A percentile compares a stretch with the other conserved stretches of the same genome.
phyloP scores from a whole-genome alignment of 2,329 filamentous ascomycete species.

The Chalaropsis thielavioides region DNA sequence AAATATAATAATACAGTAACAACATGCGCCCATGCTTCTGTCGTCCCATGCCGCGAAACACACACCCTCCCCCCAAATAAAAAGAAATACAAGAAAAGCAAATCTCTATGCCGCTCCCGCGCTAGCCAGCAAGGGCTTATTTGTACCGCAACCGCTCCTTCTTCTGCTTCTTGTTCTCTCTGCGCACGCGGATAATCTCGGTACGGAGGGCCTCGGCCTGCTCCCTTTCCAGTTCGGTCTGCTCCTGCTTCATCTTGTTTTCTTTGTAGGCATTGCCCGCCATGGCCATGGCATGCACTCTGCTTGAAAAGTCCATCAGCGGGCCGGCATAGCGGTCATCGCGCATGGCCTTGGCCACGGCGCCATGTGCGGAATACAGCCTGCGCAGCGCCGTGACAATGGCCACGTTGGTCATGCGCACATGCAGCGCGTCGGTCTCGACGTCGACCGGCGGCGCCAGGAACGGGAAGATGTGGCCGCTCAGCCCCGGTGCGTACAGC shows the following conservation, averaged over 20 bases:
- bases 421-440: neutral
- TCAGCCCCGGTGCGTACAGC: slow-evolving; percentile 7
- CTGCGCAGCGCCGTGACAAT: slow-evolving; percentile 8
- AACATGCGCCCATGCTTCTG: neutral
- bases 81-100: neutral
- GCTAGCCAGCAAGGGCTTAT: neutral
- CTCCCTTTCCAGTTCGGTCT: neutral
- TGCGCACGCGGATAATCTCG: neutral
- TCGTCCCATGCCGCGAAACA: no score
- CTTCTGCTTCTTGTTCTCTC: slow-evolving; percentile 5
- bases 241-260: neutral
- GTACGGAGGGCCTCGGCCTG: neutral
- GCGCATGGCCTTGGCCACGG: neutral
- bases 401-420: slow-evolving; percentile 7
- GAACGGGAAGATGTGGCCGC: slow-evolving; percentile 9
- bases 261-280: neutral
- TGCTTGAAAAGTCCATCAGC: slow-evolving; percentile 11
- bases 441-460: neutral
- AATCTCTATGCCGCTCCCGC: neutral
- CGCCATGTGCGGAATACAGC: neutral
- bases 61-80: neutral
- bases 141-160: neutral
- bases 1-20: neutral
- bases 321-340: slow-evolving; percentile 13
- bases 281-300: slow-evolving; percentile 12